A percentile compares a stretch with the other conserved stretches of the same genome.
phyloP scores from a whole-genome alignment of 1,284 basidiomycete species.

The Moniliophthora roreri region DNA sequence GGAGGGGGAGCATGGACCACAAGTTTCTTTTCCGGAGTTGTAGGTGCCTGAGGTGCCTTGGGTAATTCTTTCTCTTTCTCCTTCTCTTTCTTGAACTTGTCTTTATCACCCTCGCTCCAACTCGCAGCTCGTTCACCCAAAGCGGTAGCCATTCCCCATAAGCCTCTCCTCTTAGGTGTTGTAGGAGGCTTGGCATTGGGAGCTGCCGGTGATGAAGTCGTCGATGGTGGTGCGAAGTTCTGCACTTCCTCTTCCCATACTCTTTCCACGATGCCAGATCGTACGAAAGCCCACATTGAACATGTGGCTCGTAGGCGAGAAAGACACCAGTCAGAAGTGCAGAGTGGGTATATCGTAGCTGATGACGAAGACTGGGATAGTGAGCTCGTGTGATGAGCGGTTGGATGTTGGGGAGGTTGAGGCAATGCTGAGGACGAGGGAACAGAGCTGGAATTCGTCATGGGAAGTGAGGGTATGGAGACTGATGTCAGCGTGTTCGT shows the following conservation, averaged over 20 bases:
- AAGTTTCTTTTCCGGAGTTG: constrained; percentile 8
- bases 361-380: constrained; percentile 23
- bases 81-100: constrained; percentile 18
- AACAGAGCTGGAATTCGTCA: constrained; percentile 12
- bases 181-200: constrained; percentile 34
- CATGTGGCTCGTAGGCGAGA: constrained; percentile 82
- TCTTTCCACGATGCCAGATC: constrained; percentile 77
- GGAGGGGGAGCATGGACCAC: constrained; percentile 35
- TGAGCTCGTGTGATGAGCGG: background rate
- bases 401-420: constrained; percentile 19
- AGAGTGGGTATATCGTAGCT: constrained; percentile 69
- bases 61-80: constrained; percentile 20
- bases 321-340: constrained; percentile 77
- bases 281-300: constrained; percentile 88
- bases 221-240: too few relatives aligned
- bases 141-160: constrained; percentile 60
- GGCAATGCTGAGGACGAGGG: constrained; percentile 17
- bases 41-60: background rate
- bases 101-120: constrained; percentile 42
- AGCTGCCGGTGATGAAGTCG: too few relatives aligned
- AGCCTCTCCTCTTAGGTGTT: constrained; percentile 49
- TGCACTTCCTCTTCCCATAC: constrained; percentile 74
- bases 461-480: constrained; percentile 23
- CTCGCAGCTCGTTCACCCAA: constrained; percentile 52
- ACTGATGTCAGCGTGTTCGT: constrained; percentile 26